Evolutionary conservation across 2,329 filamentous ascomycete species (phyloP).

Genomic region (Venturia asperata): DNA sequence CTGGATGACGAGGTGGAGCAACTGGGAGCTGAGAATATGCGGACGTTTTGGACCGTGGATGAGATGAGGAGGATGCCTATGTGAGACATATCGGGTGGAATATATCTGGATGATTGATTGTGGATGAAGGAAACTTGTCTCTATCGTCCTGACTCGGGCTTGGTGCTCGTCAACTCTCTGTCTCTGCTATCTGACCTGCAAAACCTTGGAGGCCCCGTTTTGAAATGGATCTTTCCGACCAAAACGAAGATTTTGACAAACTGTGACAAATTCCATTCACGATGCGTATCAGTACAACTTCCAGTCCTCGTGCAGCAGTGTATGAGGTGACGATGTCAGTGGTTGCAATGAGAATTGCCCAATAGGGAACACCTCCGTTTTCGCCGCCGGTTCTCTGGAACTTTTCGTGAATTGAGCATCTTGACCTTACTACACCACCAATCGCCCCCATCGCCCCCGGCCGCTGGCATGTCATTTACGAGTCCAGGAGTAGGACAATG

Average conservation of each 20-base stretch:
- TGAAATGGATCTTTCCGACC: too few relatives aligned
- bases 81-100: neutral
- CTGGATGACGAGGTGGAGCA: slow-evolving; percentile 76
- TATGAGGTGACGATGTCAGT: neutral
- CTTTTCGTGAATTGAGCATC: neutral
- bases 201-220: too few relatives aligned
- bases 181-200: too few relatives aligned
- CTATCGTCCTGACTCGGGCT: too few relatives aligned
- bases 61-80: slow-evolving; percentile 50
- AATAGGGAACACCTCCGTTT: slow-evolving; percentile 8
- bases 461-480: slow-evolving; percentile 8
- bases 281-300: too few relatives aligned
- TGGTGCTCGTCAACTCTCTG: too few relatives aligned
- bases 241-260: too few relatives aligned
- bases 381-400: neutral
- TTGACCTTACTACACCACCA: neutral
- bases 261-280: too few relatives aligned
- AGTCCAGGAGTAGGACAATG: neutral
- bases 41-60: slow-evolving; percentile 67
- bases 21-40: slow-evolving; percentile 80
- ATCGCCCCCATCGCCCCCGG: neutral
- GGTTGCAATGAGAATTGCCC: neutral
- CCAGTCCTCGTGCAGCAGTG: too few relatives aligned
- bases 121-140: too few relatives aligned
- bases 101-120: too few relatives aligned